These are phyloP conservation scores for Clathrus columnatus DNA, from an alignment of 768 basidiomycete genomes.

Conservation along the genomic window DNA sequence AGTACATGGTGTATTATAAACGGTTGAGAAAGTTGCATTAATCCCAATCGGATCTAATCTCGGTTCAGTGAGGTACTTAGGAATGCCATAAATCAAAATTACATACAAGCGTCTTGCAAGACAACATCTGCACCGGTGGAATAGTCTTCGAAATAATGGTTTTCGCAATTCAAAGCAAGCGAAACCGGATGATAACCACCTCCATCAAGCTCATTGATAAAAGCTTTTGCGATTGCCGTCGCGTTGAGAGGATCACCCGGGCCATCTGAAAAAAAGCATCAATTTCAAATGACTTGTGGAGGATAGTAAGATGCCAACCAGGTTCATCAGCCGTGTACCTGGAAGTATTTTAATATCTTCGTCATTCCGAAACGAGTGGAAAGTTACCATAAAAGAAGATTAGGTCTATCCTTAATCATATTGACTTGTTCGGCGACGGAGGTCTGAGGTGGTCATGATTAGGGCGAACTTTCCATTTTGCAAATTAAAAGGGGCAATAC, in stretches of 20 bases:
- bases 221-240: conserved; percentile 36
- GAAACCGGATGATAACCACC: conserved; percentile 46
- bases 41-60: conserved; percentile 17
- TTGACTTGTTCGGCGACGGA: conserved; percentile 63
- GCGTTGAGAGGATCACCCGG: conserved; percentile 59
- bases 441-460: conserved; percentile 16
- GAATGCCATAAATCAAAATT: conserved; percentile 27
- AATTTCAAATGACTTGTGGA: too few relatives aligned
- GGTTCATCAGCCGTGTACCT: conserved; percentile 66
- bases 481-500: not conserved
- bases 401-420: conserved; percentile 53
- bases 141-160: conserved; percentile 55
- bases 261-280: conserved; percentile 38
- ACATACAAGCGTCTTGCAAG: conserved; percentile 50
- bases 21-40: conserved; percentile 17
- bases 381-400: conserved; percentile 47
- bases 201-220: conserved; percentile 41
- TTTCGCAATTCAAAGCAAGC: conserved; percentile 51
- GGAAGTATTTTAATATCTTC: not conserved
- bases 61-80: conserved; percentile 12
- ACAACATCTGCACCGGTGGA: conserved; percentile 59
- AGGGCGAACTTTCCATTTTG: not conserved
- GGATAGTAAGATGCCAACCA: too few relatives aligned
- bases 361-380: not conserved
- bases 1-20: conserved; percentile 19